Conservation (phyloP, 495 filamentous ascomycete species). For the Xylaria intraflava region DNA sequence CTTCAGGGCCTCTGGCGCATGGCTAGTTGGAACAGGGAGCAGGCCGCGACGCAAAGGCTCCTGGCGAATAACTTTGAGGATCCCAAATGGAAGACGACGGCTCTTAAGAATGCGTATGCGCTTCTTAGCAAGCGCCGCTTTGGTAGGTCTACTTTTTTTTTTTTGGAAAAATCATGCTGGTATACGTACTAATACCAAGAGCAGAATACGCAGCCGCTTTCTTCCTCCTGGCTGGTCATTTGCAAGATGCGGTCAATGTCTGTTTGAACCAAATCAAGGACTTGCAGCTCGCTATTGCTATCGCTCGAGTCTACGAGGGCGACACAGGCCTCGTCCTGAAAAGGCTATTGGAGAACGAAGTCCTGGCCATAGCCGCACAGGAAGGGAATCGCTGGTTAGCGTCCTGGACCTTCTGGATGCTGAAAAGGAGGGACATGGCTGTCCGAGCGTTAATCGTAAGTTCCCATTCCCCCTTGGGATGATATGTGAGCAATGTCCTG, state of each 20-base stretch:
- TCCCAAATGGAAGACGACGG: slow-evolving; percentile 78
- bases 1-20: slow-evolving; percentile 93
- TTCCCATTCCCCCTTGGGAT: not conserved
- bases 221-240: slow-evolving; percentile 82
- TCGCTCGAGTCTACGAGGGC: slow-evolving; percentile 83
- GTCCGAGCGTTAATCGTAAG: slow-evolving; percentile 72
- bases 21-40: slow-evolving; percentile 85
- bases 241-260: slow-evolving; percentile 79
- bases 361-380: slow-evolving; percentile 68
- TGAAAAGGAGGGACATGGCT: slow-evolving; percentile 74
- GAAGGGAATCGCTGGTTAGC: slow-evolving; percentile 91
- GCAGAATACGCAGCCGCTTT: slow-evolving; percentile 91
- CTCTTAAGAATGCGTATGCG: slow-evolving; percentile 96
- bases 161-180: not conserved
- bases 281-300: slow-evolving; percentile 82
- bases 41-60: slow-evolving; percentile 65
- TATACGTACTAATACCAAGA: slow-evolving; percentile 8
- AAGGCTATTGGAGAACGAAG: slow-evolving; percentile 68
- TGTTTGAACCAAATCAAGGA: slow-evolving; percentile 80
- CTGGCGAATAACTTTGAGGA: slow-evolving; percentile 85
- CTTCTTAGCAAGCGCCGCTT: slow-evolving; percentile 86
- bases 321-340: slow-evolving; percentile 69
- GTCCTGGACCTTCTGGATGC: slow-evolving; percentile 94
- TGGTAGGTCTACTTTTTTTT: slow-evolving; percentile 44
- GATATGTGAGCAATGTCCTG: slow-evolving; percentile 6